These are phyloP conservation scores for Trichaptum fuscoviolaceum DNA, from an alignment of 768 basidiomycete genomes.

Conservation along the genomic window DNA sequence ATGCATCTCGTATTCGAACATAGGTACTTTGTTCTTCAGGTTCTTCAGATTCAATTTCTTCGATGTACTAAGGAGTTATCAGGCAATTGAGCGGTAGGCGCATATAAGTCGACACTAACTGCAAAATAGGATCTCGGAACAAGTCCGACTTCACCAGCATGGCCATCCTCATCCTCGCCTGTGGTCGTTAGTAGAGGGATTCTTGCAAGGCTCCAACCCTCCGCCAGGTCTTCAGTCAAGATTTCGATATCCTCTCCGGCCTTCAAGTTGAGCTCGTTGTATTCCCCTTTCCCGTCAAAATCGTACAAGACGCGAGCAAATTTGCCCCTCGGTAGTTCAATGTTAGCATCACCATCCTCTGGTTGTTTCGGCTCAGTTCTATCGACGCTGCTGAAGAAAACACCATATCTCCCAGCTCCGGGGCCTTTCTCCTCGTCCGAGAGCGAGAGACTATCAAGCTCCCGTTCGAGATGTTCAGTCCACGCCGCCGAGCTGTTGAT, in stretches of 20 bases:
- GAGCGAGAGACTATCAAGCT: slow-evolving; percentile 30
- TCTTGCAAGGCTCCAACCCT: slow-evolving; percentile 78
- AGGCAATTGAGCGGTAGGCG: background rate
- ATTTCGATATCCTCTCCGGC: slow-evolving; percentile 69
- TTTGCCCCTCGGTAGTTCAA: slow-evolving; percentile 31
- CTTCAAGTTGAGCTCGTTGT: slow-evolving; percentile 60
- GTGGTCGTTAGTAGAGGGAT: slow-evolving; percentile 13
- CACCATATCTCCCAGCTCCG: slow-evolving; percentile 5
- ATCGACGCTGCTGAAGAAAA: background rate
- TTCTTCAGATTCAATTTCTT: slow-evolving; percentile 53
- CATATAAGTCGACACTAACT: slow-evolving; percentile 34
- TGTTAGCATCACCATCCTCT: slow-evolving; percentile 27
- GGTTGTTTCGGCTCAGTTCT: slow-evolving; percentile 19
- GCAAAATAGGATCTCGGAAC: slow-evolving; percentile 70
- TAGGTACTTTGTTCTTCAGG: slow-evolving; percentile 30
- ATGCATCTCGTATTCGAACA: slow-evolving; percentile 30
- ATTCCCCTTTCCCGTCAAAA: slow-evolving; percentile 73
- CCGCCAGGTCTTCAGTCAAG: slow-evolving; percentile 65
- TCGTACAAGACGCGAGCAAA: slow-evolving; percentile 66
- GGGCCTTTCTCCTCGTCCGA: slow-evolving; percentile 46
- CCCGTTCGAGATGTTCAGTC: slow-evolving; percentile 54
- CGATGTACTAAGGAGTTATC: slow-evolving; percentile 42
- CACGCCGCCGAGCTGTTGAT: slow-evolving; percentile 75
- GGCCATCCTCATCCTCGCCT: slow-evolving; percentile 13
- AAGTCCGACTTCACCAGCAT: slow-evolving; percentile 57